These are phyloP conservation scores for Neltuma alba DNA, from an alignment of 306 rosid species.

Conservation along the genomic window DNA sequence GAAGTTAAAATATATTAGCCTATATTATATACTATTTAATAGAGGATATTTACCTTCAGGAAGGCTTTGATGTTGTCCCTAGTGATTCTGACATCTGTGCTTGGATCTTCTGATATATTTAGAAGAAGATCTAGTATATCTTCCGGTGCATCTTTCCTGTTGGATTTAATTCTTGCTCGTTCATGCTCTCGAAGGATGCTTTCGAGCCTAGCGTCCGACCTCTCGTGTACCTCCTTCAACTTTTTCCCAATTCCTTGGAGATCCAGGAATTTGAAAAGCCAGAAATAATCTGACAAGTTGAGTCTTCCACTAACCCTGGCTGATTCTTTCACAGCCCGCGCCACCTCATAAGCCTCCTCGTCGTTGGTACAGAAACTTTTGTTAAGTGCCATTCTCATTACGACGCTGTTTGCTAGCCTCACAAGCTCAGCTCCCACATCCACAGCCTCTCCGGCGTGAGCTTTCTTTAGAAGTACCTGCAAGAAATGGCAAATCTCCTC, in stretches of 20 bases:
- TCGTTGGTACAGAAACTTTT: slow-evolving; percentile 35
- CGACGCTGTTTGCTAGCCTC: slow-evolving; percentile 41
- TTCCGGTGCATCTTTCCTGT: not conserved
- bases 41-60: not conserved
- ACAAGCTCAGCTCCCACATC: slow-evolving; percentile 47
- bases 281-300: slow-evolving; percentile 46
- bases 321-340: slow-evolving; percentile 37
- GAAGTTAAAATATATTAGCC: not conserved
- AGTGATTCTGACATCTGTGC: slow-evolving; percentile 47
- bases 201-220: too few species aligned
- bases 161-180: slow-evolving; percentile 35
- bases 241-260: slow-evolving; percentile 54
- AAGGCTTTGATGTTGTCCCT: slow-evolving; percentile 66
- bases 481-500: slow-evolving; percentile 46
- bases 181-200: slow-evolving; percentile 53
- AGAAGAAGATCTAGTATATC: too few species aligned
- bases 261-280: slow-evolving; percentile 58
- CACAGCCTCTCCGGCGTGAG: slow-evolving; percentile 18
- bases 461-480: slow-evolving; percentile 4
- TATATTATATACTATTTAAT: too few species aligned
- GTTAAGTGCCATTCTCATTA: slow-evolving; percentile 53
- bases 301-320: slow-evolving; percentile 35
- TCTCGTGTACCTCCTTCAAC: slow-evolving; percentile 47
- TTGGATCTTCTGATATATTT: slow-evolving; percentile 50
- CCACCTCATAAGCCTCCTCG: slow-evolving; percentile 48